Conservation (phyloP, 345 rosid genomes). For the Citrus reticulata region DNA sequence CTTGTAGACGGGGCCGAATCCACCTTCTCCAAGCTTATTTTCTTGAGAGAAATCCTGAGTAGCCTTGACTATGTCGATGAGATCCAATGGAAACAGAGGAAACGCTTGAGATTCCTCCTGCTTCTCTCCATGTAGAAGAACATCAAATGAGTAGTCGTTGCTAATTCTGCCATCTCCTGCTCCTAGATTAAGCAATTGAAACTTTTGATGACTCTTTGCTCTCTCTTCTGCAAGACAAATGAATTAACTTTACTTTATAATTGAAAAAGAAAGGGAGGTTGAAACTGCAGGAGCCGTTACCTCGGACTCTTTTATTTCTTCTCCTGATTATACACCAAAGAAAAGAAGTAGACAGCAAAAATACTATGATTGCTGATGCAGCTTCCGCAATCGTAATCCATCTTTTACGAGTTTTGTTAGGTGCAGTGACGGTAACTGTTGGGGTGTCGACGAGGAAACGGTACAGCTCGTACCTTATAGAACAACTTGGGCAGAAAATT, state of each 20-base stretch:
- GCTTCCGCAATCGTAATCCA: conserved; percentile 11
- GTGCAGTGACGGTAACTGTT: background rate
- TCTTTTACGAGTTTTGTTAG: background rate
- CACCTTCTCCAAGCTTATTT: conserved; percentile 44
- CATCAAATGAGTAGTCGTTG: background rate
- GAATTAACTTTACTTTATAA: background rate
- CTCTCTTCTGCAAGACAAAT: background rate
- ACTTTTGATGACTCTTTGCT: conserved; percentile 13
- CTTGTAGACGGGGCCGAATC: conserved; percentile 43
- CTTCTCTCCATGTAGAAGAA: background rate
- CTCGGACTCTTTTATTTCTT: background rate
- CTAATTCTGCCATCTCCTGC: background rate
- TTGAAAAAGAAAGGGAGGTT: background rate
- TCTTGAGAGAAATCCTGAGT: conserved; percentile 19
- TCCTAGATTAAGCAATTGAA: conserved; percentile 10
- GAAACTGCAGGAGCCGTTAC: background rate
- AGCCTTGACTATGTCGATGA: conserved; percentile 4
- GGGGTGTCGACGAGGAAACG: background rate
- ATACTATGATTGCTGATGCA: background rate
- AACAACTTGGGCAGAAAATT: conserved; percentile 15
- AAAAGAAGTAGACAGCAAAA: background rate
- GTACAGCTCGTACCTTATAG: conserved; percentile 10
- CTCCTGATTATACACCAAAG: background rate
- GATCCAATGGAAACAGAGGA: conserved; percentile 7
- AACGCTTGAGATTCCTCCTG: conserved; percentile 12